Conservation (phyloP, 495 filamentous ascomycete species). For the Tuber aestivum region DNA sequence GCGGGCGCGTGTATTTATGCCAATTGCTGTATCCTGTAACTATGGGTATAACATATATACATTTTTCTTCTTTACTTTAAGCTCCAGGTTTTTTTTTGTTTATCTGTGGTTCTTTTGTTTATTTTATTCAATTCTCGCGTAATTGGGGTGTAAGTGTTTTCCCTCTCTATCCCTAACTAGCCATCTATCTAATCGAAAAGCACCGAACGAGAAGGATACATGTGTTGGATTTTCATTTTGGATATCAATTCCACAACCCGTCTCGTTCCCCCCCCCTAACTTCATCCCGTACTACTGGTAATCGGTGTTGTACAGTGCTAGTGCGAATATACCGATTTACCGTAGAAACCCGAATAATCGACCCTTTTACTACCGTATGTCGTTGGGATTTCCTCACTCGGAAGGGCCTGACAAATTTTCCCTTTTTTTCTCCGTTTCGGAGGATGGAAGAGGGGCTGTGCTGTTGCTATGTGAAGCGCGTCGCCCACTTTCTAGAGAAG, state of each 20-base stretch:
- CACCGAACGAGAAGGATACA: background rate
- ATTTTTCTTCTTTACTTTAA: background rate
- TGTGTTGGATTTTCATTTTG: background rate
- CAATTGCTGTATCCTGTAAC: background rate
- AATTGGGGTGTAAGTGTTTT: background rate
- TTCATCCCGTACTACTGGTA: background rate
- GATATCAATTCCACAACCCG: background rate
- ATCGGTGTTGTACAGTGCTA: background rate
- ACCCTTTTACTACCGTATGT: background rate
- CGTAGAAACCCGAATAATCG: background rate
- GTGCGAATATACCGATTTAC: background rate
- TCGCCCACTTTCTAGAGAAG: no score
- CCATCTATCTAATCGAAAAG: background rate
- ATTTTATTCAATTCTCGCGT: background rate
- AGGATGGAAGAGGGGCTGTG: no score
- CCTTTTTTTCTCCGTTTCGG: no score
- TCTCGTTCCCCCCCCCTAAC: background rate
- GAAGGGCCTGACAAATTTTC: background rate
- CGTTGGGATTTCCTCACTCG: background rate
- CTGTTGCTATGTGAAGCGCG: no score
- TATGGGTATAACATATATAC: background rate
- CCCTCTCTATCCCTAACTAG: no score
- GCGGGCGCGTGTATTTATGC: background rate
- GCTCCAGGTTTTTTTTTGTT: background rate
- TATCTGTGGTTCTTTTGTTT: background rate